phyloP scores from a whole-genome alignment of 768 basidiomycete species.

The Austroboletus festivus region DNA sequence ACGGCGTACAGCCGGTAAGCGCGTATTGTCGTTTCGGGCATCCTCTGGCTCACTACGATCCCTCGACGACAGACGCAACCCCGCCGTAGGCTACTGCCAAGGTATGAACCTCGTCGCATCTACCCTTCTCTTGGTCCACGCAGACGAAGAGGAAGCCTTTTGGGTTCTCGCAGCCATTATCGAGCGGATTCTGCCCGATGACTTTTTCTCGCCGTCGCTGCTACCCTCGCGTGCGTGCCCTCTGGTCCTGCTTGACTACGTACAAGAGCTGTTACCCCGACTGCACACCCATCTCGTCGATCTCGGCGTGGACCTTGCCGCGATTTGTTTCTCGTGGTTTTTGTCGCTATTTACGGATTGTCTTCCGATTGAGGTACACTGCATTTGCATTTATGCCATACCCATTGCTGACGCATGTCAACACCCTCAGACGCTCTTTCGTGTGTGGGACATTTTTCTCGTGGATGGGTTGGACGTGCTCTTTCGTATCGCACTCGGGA shows the following conservation, averaged over 20 bases:
- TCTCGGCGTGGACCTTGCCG: conserved; percentile 85
- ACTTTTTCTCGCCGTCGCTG: conserved; percentile 91
- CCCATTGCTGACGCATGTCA: neutral
- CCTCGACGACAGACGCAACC: conserved; percentile 67
- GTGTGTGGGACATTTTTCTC: conserved; percentile 95
- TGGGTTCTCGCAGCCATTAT: conserved; percentile 91
- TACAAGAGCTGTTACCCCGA: conserved; percentile 72
- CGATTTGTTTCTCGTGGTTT: conserved; percentile 99
- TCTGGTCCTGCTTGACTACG: conserved; percentile 83
- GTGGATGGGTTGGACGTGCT: conserved; percentile 90
- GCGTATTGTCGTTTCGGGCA: neutral
- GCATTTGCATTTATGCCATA: neutral
- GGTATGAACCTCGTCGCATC: conserved; percentile 96
- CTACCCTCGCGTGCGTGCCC: conserved; percentile 94
- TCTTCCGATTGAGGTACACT: conserved; percentile 82
- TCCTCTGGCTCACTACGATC: neutral
- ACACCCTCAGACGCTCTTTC: conserved; percentile 74
- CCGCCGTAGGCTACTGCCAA: conserved; percentile 90
- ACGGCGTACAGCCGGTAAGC: conserved; percentile 87
- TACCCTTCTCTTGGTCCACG: conserved; percentile 86
- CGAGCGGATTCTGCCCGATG: conserved; percentile 82
- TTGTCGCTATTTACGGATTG: conserved; percentile 95
- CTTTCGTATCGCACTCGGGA: conserved; percentile 85
- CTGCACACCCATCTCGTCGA: conserved; percentile 71
- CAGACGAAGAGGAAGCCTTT: conserved; percentile 96